Evolutionary conservation across 306 rosid genomes (phyloP), one percentile per base, ranked within the genome.

Genomic region (Comarum palustre): DNA sequence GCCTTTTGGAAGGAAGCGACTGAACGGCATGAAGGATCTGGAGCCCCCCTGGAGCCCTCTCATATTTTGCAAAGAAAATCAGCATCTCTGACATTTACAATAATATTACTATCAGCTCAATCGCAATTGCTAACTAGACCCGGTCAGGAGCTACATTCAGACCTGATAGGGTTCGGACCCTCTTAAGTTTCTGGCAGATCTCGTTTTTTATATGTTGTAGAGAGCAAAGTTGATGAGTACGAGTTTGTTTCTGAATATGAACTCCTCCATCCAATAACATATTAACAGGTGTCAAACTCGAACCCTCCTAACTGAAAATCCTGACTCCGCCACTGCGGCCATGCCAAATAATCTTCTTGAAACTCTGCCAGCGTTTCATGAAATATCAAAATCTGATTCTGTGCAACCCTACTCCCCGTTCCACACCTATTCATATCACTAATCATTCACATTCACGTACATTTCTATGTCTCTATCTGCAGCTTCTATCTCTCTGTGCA

Each of bases 1-100:
- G 87, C 78, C 79, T 82, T 83, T 83, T 87, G 90, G 85, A 83
- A 31, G 78, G 87, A 87, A 15, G 68, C 75, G 32, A 58, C 76
- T 79, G 81, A 75, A 79, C 73, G 66, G 66, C 80, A 82, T 80
- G 85, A 78, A 75, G 42, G 76, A 39, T 24, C 46, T 10, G 59
- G 73, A 57, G 32, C 36, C 36, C 29, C 66, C 16, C 24, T 59
- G 79, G 74, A 82, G 83, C 80, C 85, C 81, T 46, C 85, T 60
- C 46, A 27, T 62, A 16, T 19, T 60, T 62, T 41, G 24, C 25
- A 34, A 62, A 62, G 79, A 79, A 80, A 83, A 81, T 78, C 84
- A 83, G 81, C 86, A 85, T 80, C 83, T 55, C 77, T 80, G 78
- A 66, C 82, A 38, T 42, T 2, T 41, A 77, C 67, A 62, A 62